Evolutionary conservation across 495 filamentous ascomycete species (phyloP), one percentile per base, ranked within the genome.

Genomic region (Podospora appendiculata): DNA sequence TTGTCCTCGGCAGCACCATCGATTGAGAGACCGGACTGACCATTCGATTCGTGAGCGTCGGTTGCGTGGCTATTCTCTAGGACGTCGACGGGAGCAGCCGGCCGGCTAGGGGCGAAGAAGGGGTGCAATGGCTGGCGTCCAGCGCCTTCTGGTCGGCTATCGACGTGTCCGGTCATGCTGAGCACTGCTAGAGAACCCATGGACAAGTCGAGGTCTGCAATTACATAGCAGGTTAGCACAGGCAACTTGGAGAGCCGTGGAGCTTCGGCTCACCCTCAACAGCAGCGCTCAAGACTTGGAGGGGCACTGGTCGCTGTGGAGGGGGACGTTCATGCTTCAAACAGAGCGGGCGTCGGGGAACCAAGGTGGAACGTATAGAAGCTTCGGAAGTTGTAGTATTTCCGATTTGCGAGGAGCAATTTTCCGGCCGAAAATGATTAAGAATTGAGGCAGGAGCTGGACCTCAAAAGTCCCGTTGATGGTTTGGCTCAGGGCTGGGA

Each of bases 111-210:
- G 1, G 55, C 35, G 50, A 68, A 68, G 39, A 68, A 68, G 8
- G 65, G 65, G 42, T 68, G 65, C 41, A 68, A 18, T 6, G 63
- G 61, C 45, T 52, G 60, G 25, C 50, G 60, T 35, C 41, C 34
- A 7, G 51, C 41, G 25, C 5, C 25, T 7, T 36, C 32, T 18
- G 44, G 55, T 32, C 49, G 45, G 12, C 52, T 11, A 36, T 34
- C 43, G 47, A 49, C 51, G 50, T 58, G 56, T 5, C 58, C 58
- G 43, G 56, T 45, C 65, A 68, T 68, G 13, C 49, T 48, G 45
- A 63, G 57, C 41, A 64, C 55, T 19, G 57, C 58, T 18, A 62
- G 16, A 32, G 58, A 51, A 46, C 56, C 57, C 63, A 64, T 66
- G 45, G 45, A 45, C n/a, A 13, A 32, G 25, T 5, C 5, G 25